These are phyloP conservation scores for Didymella exigua DNA, from an alignment of 2,329 filamentous ascomycete genomes.

Conservation along the genomic window DNA sequence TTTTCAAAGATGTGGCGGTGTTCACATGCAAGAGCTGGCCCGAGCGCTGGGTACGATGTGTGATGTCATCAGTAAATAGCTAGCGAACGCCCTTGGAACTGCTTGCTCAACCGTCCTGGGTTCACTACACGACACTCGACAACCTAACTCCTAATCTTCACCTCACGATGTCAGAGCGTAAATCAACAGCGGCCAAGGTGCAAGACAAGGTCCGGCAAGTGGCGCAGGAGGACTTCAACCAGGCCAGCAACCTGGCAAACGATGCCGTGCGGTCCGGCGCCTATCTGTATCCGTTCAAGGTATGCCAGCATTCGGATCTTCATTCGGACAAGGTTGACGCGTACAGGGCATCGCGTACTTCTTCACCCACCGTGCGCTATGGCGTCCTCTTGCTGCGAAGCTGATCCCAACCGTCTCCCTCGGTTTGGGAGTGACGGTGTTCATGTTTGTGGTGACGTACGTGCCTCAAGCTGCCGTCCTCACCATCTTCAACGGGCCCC, in stretches of 20 bases:
- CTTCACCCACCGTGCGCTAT: constrained; percentile 61
- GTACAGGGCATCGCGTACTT: constrained; percentile 66
- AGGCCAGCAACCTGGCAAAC: constrained; percentile 66
- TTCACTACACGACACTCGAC: constrained; percentile 12
- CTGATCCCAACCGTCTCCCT: constrained; percentile 69
- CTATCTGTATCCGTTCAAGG: constrained; percentile 85
- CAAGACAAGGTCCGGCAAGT: constrained; percentile 62
- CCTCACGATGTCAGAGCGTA: constrained; percentile 19
- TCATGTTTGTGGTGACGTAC: constrained; percentile 91
- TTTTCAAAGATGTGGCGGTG: not conserved
- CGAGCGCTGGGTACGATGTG: constrained; percentile 4
- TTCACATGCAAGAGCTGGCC: not conserved
- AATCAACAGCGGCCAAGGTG: constrained; percentile 30
- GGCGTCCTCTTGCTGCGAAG: constrained; percentile 63
- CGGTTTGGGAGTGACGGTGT: constrained; percentile 71
- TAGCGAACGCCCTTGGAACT: not conserved
- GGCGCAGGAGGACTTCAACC: constrained; percentile 71
- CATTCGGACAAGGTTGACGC: constrained; percentile 2
- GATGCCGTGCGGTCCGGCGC: constrained; percentile 77
- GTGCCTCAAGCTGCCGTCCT: constrained; percentile 82
- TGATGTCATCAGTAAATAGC: not conserved
- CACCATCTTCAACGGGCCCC: constrained; percentile 81
- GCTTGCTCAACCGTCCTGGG: not conserved
- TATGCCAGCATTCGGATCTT: constrained; percentile 29
- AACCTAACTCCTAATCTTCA: constrained; percentile 9